These are phyloP conservation scores for Silene coronaria DNA, from an alignment of 179 eudicot species.

Conservation along the genomic window DNA sequence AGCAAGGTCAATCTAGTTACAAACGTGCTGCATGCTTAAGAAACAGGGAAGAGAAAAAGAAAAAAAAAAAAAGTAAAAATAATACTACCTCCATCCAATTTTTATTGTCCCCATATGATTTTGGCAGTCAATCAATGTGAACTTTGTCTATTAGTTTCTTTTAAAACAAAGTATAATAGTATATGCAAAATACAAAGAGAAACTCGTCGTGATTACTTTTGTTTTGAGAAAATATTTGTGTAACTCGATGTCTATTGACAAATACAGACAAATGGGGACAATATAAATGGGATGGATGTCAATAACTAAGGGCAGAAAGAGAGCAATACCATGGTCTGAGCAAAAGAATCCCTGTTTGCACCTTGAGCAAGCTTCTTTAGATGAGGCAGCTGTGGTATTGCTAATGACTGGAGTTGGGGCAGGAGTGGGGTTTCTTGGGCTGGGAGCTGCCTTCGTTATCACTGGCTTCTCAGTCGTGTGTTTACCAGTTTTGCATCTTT, in stretches of 20 bases:
- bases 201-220: neutral
- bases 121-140: neutral
- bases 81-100: neutral
- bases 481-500: slow-evolving; percentile 76
- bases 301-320: neutral
- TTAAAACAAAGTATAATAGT: neutral
- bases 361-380: slow-evolving; percentile 67
- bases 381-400: slow-evolving; percentile 32
- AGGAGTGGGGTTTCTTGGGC: slow-evolving; percentile 33
- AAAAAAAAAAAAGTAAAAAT: too few relatives aligned
- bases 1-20: neutral
- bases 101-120: neutral
- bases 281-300: neutral
- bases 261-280: neutral
- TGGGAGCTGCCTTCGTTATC: slow-evolving; percentile 39
- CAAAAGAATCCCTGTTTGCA: slow-evolving; percentile 94
- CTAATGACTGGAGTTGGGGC: slow-evolving; percentile 24
- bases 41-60: neutral
- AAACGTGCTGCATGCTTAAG: neutral
- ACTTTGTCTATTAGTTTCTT: neutral
- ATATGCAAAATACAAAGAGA: neutral
- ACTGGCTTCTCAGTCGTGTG: slow-evolving; percentile 94
- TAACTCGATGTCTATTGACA: neutral
- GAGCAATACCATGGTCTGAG: slow-evolving; percentile 73
- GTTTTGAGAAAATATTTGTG: too few relatives aligned